Base-by-base conservation (phyloP, 2,329 filamentous ascomycete species). In the Trichoderma brevicompactum region DNA sequence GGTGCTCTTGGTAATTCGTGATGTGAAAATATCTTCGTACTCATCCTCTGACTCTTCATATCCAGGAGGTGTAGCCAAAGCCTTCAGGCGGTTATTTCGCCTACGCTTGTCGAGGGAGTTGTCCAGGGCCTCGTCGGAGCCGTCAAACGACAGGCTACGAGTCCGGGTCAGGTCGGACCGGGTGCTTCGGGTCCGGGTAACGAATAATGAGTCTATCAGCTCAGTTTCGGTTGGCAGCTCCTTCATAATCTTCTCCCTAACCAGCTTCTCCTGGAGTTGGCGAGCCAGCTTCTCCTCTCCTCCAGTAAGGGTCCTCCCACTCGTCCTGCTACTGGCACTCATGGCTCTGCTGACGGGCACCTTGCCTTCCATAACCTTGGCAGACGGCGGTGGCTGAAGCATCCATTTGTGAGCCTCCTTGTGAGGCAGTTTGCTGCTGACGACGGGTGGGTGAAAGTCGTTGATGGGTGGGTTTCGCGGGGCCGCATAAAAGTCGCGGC, bases 341-440 rank as follows among this genome's bases (percentile, higher is more conserved):
- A 81, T 81, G 69, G 86, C 89, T 62, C 88, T 81, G 71, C 83
- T 86, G 19, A 90, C 88, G 36, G 87, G 86, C 41, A 91, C 86
- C 75, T 94, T 95, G 69, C 93, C 94, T 69, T 90, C 91, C 94
- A 97, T 97, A 66, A 97, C 83, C 75, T 90, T 93, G 65, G 94
- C 92, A 40, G 89, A 87, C n/a, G 94, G 94, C 1, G 93, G 92
- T 2, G 94, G 94, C 73, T 96, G 92, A 59, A 96, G 81, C 93
- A 97, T 97, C 94, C 94, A 97, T 73, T 84, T 85, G 63, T 91
- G 89, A 66, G 91, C 92, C 63, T 88, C 87, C 73, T 81, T 87
- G 74, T 86, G 88, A 43, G 82, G 84, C 13, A 89, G 90, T 65
- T 86, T 90, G 77, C 88, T 92, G 76, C 87, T 92, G 67, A 95